phyloP scores from a whole-genome alignment of 805 yeast species.

The Metschnikowia lunata region DNA sequence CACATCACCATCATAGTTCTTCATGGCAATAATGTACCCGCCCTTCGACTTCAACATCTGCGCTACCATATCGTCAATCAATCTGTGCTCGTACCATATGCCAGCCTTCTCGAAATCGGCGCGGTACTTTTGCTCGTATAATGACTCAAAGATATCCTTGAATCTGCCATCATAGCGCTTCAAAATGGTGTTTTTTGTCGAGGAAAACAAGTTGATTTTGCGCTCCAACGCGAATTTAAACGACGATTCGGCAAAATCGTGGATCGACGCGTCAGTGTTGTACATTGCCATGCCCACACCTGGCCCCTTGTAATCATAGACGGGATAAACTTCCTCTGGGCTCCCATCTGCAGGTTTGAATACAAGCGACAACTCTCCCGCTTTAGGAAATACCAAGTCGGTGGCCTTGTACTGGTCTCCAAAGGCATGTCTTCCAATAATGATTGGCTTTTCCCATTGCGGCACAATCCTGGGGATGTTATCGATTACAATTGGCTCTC shows the following conservation, averaged over 20 bases:
- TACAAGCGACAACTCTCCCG: slow-evolving; percentile 63
- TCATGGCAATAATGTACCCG: slow-evolving; percentile 75
- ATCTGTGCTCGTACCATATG: slow-evolving; percentile 73
- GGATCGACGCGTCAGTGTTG: slow-evolving; percentile 74
- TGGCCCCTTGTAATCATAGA: slow-evolving; percentile 57
- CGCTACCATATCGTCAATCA: slow-evolving; percentile 86
- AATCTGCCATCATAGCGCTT: slow-evolving; percentile 80
- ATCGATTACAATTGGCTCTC: slow-evolving; percentile 79
- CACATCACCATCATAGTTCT: slow-evolving; percentile 84
- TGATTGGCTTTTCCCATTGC: slow-evolving; percentile 77
- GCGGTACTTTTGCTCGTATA: slow-evolving; percentile 57
- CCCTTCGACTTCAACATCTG: slow-evolving; percentile 85
- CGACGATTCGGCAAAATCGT: slow-evolving; percentile 75
- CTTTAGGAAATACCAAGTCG: slow-evolving; percentile 60
- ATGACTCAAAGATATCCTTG: slow-evolving; percentile 70
- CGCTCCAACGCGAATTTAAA: slow-evolving; percentile 68
- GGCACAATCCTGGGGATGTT: slow-evolving; percentile 75
- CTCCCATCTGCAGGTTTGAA: slow-evolving; percentile 62
- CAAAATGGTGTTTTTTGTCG: slow-evolving; percentile 77
- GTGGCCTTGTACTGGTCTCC: slow-evolving; percentile 85
- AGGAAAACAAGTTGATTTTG: slow-evolving; percentile 59
- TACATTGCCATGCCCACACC: slow-evolving; percentile 84
- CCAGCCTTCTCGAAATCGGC: slow-evolving; percentile 54
- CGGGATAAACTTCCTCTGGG: slow-evolving; percentile 44
- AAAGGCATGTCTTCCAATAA: slow-evolving; percentile 82